These are phyloP conservation scores for Plenodomus tracheiphilus DNA, from an alignment of 2,329 filamentous ascomycete genomes.

Conservation along the genomic window DNA sequence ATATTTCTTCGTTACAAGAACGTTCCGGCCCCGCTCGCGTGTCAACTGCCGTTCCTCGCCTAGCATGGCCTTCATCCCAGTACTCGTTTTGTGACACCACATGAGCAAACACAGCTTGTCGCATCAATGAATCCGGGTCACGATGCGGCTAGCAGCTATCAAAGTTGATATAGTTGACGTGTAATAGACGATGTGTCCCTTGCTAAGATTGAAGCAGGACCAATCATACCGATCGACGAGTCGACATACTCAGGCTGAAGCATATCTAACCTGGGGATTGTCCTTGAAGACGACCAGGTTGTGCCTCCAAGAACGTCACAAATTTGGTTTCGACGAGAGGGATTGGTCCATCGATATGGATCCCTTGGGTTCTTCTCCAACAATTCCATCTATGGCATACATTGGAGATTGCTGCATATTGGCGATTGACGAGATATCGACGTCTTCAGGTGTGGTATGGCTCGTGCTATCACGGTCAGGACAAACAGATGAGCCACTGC, in stretches of 20 bases:
- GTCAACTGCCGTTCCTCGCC: constrained; percentile 17
- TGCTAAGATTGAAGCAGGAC: constrained; percentile 10
- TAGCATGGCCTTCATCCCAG: constrained; percentile 2
- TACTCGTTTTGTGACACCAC: constrained; percentile 10
- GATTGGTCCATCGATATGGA: constrained; percentile 27
- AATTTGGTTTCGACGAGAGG: constrained; percentile 18
- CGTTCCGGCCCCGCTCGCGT: constrained; percentile 9
- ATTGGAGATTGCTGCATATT: constrained; percentile 23
- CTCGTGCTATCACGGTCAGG: neutral
- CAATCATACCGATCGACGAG: constrained; percentile 17
- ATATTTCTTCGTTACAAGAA: constrained; percentile 8
- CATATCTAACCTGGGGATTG: constrained; percentile 18
- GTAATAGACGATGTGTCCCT: constrained; percentile 16
- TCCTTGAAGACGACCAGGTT: constrained; percentile 16
- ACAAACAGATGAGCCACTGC: neutral
- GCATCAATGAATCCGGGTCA: constrained; percentile 22
- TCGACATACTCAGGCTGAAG: constrained; percentile 31
- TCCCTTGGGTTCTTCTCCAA: constrained; percentile 12
- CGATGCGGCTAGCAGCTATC: constrained; percentile 18
- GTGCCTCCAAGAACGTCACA: constrained; percentile 15
- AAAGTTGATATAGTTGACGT: constrained; percentile 27
- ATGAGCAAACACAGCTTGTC: constrained; percentile 13
- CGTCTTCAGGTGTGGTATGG: neutral
- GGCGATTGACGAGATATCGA: constrained; percentile 12
- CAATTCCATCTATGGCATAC: constrained; percentile 33